These are phyloP conservation scores for Penicillium goetzii DNA, from an alignment of 495 filamentous ascomycete species.

Conservation along the genomic window DNA sequence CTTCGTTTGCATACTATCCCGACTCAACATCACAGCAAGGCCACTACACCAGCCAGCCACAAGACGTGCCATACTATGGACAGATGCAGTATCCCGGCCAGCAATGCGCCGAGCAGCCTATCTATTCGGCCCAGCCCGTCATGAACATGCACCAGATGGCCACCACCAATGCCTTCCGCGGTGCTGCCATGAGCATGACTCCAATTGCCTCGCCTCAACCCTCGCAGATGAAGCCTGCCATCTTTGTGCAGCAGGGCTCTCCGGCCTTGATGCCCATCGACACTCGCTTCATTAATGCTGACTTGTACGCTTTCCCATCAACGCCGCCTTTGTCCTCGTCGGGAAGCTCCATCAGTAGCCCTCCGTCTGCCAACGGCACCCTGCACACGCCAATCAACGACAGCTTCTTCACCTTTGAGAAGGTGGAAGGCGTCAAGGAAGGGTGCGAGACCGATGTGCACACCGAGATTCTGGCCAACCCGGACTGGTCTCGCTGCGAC, in stretches of 20 bases:
- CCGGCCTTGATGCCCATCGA: constrained; percentile 76
- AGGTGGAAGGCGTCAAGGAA: constrained; percentile 79
- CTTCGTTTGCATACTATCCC: constrained; percentile 90
- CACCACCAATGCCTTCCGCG: constrained; percentile 61
- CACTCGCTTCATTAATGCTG: constrained; percentile 69
- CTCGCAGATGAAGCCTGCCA: constrained; percentile 73
- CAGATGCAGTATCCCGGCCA: constrained; percentile 50
- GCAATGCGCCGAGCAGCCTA: constrained; percentile 38
- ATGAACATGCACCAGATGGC: constrained; percentile 78
- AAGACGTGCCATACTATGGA: constrained; percentile 52
- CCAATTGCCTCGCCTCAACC: constrained; percentile 80
- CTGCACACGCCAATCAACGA: constrained; percentile 82
- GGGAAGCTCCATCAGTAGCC: constrained; percentile 84
- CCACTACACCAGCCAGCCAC: constrained; percentile 78
- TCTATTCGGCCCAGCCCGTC: constrained; percentile 48
- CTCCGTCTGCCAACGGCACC: constrained; percentile 73
- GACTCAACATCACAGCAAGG: constrained; percentile 77
- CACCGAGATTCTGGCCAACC: constrained; percentile 73
- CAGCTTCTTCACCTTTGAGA: constrained; percentile 73
- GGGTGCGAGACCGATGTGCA: constrained; percentile 75
- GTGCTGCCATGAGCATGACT: constrained; percentile 61
- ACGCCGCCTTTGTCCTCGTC: constrained; percentile 88
- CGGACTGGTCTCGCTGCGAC: constrained; percentile 73
- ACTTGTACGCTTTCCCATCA: constrained; percentile 77
- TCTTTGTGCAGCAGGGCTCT: constrained; percentile 70